Evolutionary conservation across 306 rosid genomes (phyloP).

Genomic region (Cucumis sativus): Cucumber_9930_V3 NC_026660.2:21807501-21808000

Average conservation of each 20-base stretch:
- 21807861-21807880: slow-evolving; percentile 92
- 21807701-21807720: not conserved
- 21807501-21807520: no score
- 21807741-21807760: slow-evolving; percentile 17
- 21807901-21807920: slow-evolving; percentile 71
- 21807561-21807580: no score
- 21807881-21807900: slow-evolving; percentile 82
- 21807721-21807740: not conserved
- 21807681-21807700: no score
- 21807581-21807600: no score
- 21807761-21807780: slow-evolving; percentile 13
- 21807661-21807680: not conserved
- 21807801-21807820: slow-evolving; percentile 69
- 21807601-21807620: no score
- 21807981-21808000: not conserved
- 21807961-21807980: slow-evolving; percentile 8
- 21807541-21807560: no score
- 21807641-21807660: not conserved
- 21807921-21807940: slow-evolving; percentile 28
- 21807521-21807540: no score
- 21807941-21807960: slow-evolving; percentile 54
- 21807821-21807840: slow-evolving; percentile 49
- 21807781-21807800: slow-evolving; percentile 24
- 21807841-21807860: slow-evolving; percentile 83
- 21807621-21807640: not conserved